Evolutionary conservation across 345 rosid species (phyloP).

Genomic region (Corchorus capsularis): DNA sequence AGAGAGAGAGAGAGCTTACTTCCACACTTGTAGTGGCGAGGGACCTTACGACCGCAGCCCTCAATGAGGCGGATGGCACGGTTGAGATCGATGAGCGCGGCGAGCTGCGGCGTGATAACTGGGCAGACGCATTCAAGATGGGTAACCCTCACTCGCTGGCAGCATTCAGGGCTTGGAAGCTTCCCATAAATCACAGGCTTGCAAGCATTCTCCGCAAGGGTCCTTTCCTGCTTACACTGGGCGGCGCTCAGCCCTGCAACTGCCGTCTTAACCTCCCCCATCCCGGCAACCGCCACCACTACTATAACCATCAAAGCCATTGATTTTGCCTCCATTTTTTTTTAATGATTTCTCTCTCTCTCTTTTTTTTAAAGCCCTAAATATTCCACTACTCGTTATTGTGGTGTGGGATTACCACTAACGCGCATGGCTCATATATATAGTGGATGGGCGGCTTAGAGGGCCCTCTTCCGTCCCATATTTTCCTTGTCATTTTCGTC

Average conservation of each 20-base stretch:
- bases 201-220: conserved; percentile 36
- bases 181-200: conserved; percentile 37
- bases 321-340: conserved; percentile 1
- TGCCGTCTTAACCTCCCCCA: conserved; percentile 19
- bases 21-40: conserved; percentile 49
- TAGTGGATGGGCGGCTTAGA: neutral
- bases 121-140: conserved; percentile 42
- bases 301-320: conserved; percentile 5
- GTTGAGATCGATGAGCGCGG: conserved; percentile 36
- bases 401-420: neutral
- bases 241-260: conserved; percentile 25
- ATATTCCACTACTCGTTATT: no score
- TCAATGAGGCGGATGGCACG: conserved; percentile 38
- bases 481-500: neutral
- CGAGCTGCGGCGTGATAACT: conserved; percentile 26
- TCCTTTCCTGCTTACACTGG: conserved; percentile 40
- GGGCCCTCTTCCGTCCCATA: no score
- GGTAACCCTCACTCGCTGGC: conserved; percentile 37
- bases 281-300: neutral
- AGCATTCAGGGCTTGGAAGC: conserved; percentile 39
- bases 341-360: no score
- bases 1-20: no score
- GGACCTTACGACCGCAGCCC: conserved; percentile 45
- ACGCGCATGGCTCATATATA: neutral
- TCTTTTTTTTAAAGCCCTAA: no score